Evolutionary conservation across 2,329 filamentous ascomycete genomes (phyloP), one percentile per base, ranked within the genome.

Genomic region (Akanthomyces muscarius): DNA sequence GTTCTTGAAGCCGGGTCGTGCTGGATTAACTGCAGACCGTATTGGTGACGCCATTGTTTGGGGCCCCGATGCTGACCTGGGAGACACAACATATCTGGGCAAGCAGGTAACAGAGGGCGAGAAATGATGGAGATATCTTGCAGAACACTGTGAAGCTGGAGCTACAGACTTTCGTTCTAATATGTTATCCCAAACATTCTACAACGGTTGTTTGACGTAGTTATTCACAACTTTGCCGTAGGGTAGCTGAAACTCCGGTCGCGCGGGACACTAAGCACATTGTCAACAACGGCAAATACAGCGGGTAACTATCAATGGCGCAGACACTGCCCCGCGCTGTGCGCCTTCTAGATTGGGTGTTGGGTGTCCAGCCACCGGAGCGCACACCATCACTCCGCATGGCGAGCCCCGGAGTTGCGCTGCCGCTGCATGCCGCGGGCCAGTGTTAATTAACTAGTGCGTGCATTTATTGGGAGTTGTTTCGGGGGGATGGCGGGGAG

Each of bases 1-100:
- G 0, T 78, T 81, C 71, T 75, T 70, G 50, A 74, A 77, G n/a
- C 79, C 84, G 0, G 82, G 80, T 0, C 75, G 75, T 25, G 76
- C 77, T 3, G 82, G 81, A 1, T 67, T 81, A 47, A 80, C 78
- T 2, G 74, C 69, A 1, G 79, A 81, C 66, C 70, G 72, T 7
- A 68, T 76, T 28, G 77, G 77, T 6, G 76, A 78, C 25, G 54
- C 52, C 2, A 7, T 13, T 3, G 4, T 8, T 14, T 63, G 61
- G 61, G 36, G 14, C 18, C 61, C 53, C 4, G 10, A 30, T 13
- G 18, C 25, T 18, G 8, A 36, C 10, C 5, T 42, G 18, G 42
- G 13, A 4, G 1, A 38, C 18, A 58, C 55, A 4, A 41, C 36
- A 2, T 42, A 54, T 10, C 7, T n/a, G 41, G 5, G 3, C 5